Conservation (phyloP, 495 filamentous ascomycete species). For the Xylaria venustula region DNA sequence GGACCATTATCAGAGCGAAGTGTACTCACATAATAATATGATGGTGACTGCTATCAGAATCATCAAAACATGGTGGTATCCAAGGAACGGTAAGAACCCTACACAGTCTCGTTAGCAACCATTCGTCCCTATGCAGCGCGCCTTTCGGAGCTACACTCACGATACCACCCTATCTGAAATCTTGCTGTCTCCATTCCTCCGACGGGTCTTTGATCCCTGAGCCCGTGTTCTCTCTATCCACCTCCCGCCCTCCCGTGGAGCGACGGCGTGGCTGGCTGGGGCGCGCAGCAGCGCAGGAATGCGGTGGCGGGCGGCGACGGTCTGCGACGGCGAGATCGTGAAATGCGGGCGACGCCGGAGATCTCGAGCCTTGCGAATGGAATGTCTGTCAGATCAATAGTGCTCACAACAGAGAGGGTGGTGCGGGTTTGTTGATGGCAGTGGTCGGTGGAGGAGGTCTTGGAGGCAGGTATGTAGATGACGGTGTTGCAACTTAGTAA, state of each 20-base stretch:
- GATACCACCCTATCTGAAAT: slow-evolving; percentile 48
- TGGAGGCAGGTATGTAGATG: slow-evolving; percentile 11
- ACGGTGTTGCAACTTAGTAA: slow-evolving; percentile 26
- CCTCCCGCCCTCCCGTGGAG: slow-evolving; percentile 42
- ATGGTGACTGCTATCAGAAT: slow-evolving; percentile 91
- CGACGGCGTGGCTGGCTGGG: slow-evolving; percentile 29
- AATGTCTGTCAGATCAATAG: slow-evolving; percentile 26
- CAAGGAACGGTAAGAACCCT: slow-evolving; percentile 92
- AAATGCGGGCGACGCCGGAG: slow-evolving; percentile 25
- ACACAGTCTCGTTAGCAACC: slow-evolving; percentile 23
- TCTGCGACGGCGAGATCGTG: slow-evolving; percentile 22
- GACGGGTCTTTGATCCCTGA: background rate
- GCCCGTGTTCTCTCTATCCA: slow-evolving; percentile 25
- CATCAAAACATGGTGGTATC: slow-evolving; percentile 99
- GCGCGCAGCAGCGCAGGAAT: slow-evolving; percentile 30
- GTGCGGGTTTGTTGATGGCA: slow-evolving; percentile 2
- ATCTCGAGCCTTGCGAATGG: slow-evolving; percentile 17
- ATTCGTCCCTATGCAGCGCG: background rate
- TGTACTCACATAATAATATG: slow-evolving; percentile 84
- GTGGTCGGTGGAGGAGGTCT: slow-evolving; percentile 7
- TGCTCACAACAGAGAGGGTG: slow-evolving; percentile 13
- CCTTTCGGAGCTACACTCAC: slow-evolving; percentile 28
- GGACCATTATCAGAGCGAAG: too few species aligned
- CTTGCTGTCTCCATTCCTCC: slow-evolving; percentile 27
- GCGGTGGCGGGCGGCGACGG: slow-evolving; percentile 14